These are phyloP conservation scores for Scheffersomyces lignicola DNA, from an alignment of 1,139 yeast genomes.

Conservation along the genomic window DNA sequence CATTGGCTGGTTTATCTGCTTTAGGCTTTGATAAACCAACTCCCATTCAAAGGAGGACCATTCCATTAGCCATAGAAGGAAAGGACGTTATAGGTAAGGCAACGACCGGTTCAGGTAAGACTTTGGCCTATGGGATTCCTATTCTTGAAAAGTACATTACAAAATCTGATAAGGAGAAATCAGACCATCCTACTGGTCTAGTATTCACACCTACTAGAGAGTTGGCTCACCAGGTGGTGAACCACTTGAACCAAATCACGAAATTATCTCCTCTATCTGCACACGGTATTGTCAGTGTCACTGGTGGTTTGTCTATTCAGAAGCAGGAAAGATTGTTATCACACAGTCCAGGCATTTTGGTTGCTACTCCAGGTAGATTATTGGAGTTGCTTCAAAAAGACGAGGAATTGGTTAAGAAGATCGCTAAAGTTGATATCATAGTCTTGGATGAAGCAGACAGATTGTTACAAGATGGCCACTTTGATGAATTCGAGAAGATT, in stretches of 20 bases:
- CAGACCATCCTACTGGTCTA: constrained; percentile 63
- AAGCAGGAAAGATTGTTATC: constrained; percentile 81
- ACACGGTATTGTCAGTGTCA: constrained; percentile 70
- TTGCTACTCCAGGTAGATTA: constrained; percentile 96
- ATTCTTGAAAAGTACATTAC: constrained; percentile 63
- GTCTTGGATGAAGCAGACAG: constrained; percentile 98
- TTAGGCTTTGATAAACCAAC: constrained; percentile 74
- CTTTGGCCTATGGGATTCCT: constrained; percentile 95
- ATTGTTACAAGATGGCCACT: constrained; percentile 92
- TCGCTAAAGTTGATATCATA: constrained; percentile 65
- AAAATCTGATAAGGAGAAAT: constrained; percentile 24
- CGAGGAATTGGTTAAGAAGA: constrained; percentile 49
- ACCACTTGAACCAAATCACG: constrained; percentile 67
- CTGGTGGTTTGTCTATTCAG: constrained; percentile 94
- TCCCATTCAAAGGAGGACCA: constrained; percentile 74
- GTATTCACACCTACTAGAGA: constrained; percentile 96
- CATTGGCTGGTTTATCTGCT: constrained; percentile 58
- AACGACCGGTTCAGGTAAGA: constrained; percentile 97
- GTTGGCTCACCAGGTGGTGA: constrained; percentile 89
- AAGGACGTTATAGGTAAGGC: constrained; percentile 93
- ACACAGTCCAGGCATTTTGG: constrained; percentile 77
- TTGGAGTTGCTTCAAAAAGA: constrained; percentile 76
- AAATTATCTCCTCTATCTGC: constrained; percentile 57
- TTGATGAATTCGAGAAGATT: constrained; percentile 86
- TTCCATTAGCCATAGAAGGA: constrained; percentile 73